Percentiles rank a stretch among this genome's conserved stretches.
Evolutionary conservation across 768 basidiomycete genomes (phyloP).

Genomic region (Coprinopsis strossmayeri): DNA sequence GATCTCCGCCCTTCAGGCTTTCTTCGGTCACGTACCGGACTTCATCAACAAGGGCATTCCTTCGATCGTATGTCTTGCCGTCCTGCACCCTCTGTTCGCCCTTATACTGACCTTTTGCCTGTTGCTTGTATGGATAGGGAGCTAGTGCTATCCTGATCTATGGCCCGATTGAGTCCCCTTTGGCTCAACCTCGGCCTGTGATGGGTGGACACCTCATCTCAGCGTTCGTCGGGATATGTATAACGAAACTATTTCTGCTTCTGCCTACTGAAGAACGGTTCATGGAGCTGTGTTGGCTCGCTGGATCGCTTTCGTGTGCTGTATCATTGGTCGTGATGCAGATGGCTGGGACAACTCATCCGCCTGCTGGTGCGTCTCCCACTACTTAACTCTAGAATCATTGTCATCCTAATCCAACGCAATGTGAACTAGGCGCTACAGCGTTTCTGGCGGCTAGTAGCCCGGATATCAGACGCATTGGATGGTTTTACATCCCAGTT

Average conservation of each 20-base stretch:
- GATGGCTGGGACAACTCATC: constrained; percentile 44
- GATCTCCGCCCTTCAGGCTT: constrained; percentile 41
- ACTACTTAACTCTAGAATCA: background rate
- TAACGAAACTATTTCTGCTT: constrained; percentile 45
- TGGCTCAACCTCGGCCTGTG: constrained; percentile 47
- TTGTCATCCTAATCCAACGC: too few species aligned
- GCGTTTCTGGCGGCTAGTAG: constrained; percentile 43
- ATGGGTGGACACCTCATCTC: constrained; percentile 47
- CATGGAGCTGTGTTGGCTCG: constrained; percentile 41
- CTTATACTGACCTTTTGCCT: too few species aligned
- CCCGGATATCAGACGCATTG: constrained; percentile 32
- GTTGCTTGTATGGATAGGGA: too few species aligned
- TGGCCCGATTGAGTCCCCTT: constrained; percentile 43
- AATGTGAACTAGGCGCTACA: constrained; percentile 45
- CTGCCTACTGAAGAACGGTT: constrained; percentile 36
- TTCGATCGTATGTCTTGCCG: constrained; percentile 26
- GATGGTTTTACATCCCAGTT: constrained; percentile 50
- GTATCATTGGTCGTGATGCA: constrained; percentile 42
- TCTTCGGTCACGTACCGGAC: constrained; percentile 41
- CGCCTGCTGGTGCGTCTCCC: constrained; percentile 37
- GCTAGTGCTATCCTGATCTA: constrained; percentile 51
- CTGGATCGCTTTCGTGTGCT: constrained; percentile 38
- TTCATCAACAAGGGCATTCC: constrained; percentile 41
- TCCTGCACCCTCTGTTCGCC: too few species aligned
- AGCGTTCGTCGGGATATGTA: constrained; percentile 39